These are phyloP conservation scores for Lignosus rhinocerotis DNA, from an alignment of 1,284 basidiomycete species.

Conservation along the genomic window DNA sequence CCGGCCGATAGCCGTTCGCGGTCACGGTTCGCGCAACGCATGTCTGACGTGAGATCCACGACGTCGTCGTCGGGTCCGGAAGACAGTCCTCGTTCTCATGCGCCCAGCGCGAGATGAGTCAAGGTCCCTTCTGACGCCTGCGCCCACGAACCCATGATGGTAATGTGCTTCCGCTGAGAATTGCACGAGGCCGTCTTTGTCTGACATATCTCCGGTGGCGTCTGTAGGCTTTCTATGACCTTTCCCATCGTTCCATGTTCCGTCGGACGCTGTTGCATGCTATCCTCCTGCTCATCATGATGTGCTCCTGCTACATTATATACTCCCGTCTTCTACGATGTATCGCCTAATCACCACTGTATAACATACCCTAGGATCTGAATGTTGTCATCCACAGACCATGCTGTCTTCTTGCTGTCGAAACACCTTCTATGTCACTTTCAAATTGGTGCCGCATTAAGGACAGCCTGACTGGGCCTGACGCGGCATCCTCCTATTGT, in stretches of 20 bases:
- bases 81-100: constrained; percentile 12
- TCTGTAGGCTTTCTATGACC: not conserved
- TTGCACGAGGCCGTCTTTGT: not conserved
- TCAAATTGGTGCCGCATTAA: not conserved
- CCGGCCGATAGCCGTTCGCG: constrained; percentile 12
- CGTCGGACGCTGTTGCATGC: not conserved
- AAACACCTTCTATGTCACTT: not conserved
- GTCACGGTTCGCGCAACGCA: constrained; percentile 24
- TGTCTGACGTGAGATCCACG: constrained; percentile 32
- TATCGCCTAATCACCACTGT: constrained; percentile 24
- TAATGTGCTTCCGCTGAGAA: not conserved
- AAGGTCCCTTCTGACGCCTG: not conserved
- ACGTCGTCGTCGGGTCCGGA: constrained; percentile 26
- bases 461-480: not conserved
- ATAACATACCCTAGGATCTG: constrained; percentile 9
- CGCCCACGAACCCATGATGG: constrained; percentile 8
- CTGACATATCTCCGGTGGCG: not conserved
- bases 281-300: not conserved
- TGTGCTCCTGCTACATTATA: constrained; percentile 1
- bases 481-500: constrained; percentile 7
- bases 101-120: constrained; percentile 1
- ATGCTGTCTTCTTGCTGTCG: constrained; percentile 10
- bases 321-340: constrained; percentile 15
- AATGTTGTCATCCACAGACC: constrained; percentile 8
- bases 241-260: not conserved